Evolutionary conservation across 1,139 yeast species (phyloP).

Genomic region (Scheffersomyces parashehatae): DNA sequence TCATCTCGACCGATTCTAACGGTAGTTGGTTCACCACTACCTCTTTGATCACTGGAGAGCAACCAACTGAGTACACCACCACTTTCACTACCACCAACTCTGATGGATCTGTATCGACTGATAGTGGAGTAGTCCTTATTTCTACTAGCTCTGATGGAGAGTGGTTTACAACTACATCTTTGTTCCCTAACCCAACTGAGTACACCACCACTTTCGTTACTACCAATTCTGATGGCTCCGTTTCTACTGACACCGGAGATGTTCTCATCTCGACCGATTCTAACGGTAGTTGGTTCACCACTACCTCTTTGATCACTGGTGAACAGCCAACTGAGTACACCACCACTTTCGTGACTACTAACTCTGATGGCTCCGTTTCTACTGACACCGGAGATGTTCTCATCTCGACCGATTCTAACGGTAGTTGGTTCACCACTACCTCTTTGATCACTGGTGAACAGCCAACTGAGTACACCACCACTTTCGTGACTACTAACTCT

Average conservation of each 20-base stretch:
- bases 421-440: slow-evolving; percentile 8
- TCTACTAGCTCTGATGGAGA: slow-evolving; percentile 11
- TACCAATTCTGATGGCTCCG: slow-evolving; percentile 17
- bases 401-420: slow-evolving; percentile 12
- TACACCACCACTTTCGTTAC: slow-evolving; percentile 19
- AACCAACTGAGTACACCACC: slow-evolving; percentile 5
- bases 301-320: not conserved
- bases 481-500: slow-evolving; percentile 6
- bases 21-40: slow-evolving; percentile 7
- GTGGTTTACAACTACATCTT: slow-evolving; percentile 11
- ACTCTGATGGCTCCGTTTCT: slow-evolving; percentile 12
- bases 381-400: slow-evolving; percentile 14
- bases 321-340: slow-evolving; percentile 14
- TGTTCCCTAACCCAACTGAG: slow-evolving; percentile 12
- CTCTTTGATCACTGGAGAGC: not conserved
- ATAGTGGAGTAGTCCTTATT: slow-evolving; percentile 12
- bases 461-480: slow-evolving; percentile 6
- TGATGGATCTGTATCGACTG: slow-evolving; percentile 15
- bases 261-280: slow-evolving; percentile 14
- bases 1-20: slow-evolving; percentile 5
- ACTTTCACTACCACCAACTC: slow-evolving; percentile 7
- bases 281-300: slow-evolving; percentile 9
- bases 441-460: not conserved
- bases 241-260: slow-evolving; percentile 14
- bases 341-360: slow-evolving; percentile 15